Base-by-base conservation (phyloP, 2,329 filamentous ascomycete species). In the Paraconiothyrium brasiliense region DNA sequence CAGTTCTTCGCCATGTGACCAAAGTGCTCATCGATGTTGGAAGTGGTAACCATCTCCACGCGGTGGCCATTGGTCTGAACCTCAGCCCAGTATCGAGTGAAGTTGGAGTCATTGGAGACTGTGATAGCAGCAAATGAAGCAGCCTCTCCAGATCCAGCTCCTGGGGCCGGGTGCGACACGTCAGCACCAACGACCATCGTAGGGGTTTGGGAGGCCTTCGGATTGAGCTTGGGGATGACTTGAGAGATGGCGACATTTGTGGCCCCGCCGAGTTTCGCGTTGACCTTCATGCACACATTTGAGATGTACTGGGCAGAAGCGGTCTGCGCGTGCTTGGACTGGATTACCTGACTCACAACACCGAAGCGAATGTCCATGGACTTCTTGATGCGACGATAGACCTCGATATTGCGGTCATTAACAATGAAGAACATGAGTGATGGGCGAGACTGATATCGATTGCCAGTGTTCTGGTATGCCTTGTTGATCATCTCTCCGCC, bases 261-360 rank as follows among this genome's bases (percentile, higher is more conserved):
- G 0, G 87, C 86, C 6, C 95, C 95, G 14, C 95, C 95, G 2
- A 99, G 86, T 82, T 99, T 99, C 3, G 92, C 91, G 71, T 99
- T 98, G 67, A 99, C 89, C 82, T 99, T 99, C 92, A 99, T 95
- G 66, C 89, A 87, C 0, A 99, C 93, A 64, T 99, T 99, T 0
- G 92, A 95, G 71, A 92, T 90, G 79, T 98, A 98, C 71, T 99
- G 95, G 0, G 85, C 85, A 24, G 91, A 87, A 16, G 86, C 87
- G 75, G 90, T 90, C 41, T 81, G 71, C 0, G 94, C 91, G 61
- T 96, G 90, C 0, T 81, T 80, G 2, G 84, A 82, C 67, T 93
- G 89, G n/a, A 98, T 75, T 64, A 94, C 90, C 75, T 98, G 95
- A 0, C 93, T 92, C 0, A 93, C 84, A 14, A 94, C 86, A n/a